These are phyloP conservation scores for Wickerhamiella vanderwaltii DNA, from an alignment of 805 yeast species.

Conservation along the genomic window DNA sequence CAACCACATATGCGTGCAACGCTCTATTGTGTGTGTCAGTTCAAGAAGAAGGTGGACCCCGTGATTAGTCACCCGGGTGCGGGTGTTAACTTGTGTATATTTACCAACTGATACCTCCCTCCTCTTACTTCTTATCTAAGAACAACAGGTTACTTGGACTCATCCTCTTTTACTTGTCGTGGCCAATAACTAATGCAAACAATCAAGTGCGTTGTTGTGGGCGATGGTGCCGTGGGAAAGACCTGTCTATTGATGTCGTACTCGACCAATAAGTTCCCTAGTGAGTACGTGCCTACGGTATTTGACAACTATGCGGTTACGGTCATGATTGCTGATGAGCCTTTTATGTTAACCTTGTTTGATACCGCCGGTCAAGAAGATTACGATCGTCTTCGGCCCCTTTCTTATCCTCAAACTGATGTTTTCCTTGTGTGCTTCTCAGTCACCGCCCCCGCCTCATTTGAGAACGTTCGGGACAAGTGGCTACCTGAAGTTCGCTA, in stretches of 20 bases:
- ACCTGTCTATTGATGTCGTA: slow-evolving; percentile 92
- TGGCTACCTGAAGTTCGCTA: slow-evolving; percentile 99
- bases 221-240: slow-evolving; percentile 99
- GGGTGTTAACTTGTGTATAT: too few relatives aligned
- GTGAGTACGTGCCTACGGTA: slow-evolving; percentile 97
- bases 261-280: slow-evolving; percentile 94
- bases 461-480: slow-evolving; percentile 94
- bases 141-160: background rate
- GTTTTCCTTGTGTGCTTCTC: slow-evolving; percentile 92
- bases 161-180: background rate
- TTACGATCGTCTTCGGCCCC: slow-evolving; percentile 92
- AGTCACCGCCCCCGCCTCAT: slow-evolving; percentile 92
- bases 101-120: background rate
- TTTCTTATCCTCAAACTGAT: slow-evolving; percentile 94
- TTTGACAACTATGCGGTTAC: slow-evolving; percentile 56
- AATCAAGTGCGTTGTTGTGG: slow-evolving; percentile 90
- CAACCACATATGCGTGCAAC: too few relatives aligned
- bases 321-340: slow-evolving; percentile 81
- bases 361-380: slow-evolving; percentile 99
- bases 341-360: slow-evolving; percentile 90
- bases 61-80: too few relatives aligned
- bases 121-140: background rate
- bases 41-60: too few relatives aligned
- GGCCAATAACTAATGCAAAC: slow-evolving; percentile 24
- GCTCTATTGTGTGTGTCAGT: too few relatives aligned